Conservation (phyloP, 164 flowering plant species). For the Stephania yunnanensis region DNA sequence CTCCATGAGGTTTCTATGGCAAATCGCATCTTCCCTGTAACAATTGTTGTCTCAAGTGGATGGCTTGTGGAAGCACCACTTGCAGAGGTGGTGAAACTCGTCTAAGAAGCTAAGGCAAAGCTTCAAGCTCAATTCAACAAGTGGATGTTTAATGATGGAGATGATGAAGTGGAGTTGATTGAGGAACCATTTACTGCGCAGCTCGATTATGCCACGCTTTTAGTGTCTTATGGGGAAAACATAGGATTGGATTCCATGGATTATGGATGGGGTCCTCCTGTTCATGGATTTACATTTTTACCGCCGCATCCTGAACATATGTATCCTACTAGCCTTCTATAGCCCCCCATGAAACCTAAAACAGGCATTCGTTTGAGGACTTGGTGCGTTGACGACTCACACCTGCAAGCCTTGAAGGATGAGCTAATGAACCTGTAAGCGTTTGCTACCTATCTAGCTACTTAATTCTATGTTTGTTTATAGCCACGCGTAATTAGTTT, state of each 20-base stretch:
- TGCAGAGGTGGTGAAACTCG: neutral
- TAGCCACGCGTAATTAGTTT: no score
- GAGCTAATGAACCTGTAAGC: no score
- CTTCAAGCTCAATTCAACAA: neutral
- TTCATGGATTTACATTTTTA: neutral
- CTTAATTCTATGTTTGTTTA: no score
- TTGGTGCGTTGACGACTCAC: neutral
- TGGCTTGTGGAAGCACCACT: slow-evolving; percentile 2
- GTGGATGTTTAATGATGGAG: neutral
- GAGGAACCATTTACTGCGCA: neutral
- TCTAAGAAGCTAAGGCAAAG: neutral
- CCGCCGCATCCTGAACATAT: neutral
- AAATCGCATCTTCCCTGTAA: neutral
- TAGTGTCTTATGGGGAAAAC: neutral
- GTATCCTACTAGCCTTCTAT: neutral
- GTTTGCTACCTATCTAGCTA: no score
- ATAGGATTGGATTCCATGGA: neutral
- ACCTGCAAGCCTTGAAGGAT: neutral
- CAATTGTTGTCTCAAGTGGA: neutral
- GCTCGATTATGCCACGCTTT: neutral
- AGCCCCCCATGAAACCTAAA: neutral
- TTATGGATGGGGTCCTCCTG: slow-evolving; percentile 2
- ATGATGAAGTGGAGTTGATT: neutral
- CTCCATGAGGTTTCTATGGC: neutral
- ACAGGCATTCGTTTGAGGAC: neutral